Evolutionary conservation across 306 rosid genomes (phyloP).

Genomic region (Rubus idaeus): DNA sequence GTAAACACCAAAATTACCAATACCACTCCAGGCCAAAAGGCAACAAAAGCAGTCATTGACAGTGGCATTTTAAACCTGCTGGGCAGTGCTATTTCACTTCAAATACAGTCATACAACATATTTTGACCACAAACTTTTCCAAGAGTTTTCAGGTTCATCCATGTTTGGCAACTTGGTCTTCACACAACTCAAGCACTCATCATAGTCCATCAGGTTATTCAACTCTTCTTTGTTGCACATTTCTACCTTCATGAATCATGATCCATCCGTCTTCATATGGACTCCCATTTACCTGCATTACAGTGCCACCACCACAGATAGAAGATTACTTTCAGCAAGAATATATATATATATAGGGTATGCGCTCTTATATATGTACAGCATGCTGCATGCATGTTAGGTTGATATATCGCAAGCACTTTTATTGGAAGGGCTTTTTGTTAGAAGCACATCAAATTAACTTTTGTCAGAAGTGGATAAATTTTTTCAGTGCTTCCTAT

Average conservation of each 20-base stretch:
- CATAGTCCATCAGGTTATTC: conserved; percentile 15
- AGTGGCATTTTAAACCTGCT: background rate
- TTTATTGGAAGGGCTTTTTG: too few relatives aligned
- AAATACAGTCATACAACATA: background rate
- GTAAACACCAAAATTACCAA: background rate
- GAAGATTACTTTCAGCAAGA: too few relatives aligned
- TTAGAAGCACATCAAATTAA: background rate
- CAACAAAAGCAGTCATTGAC: background rate
- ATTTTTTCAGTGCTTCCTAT: too few relatives aligned
- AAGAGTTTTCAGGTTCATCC: background rate
- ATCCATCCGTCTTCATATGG: conserved; percentile 16
- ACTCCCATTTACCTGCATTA: conserved; percentile 5
- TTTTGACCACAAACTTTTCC: background rate
- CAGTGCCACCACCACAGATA: background rate
- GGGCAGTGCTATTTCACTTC: background rate
- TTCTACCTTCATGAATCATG: conserved; percentile 21
- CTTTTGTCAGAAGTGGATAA: too few relatives aligned
- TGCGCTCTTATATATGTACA: too few relatives aligned
- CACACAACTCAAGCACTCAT: conserved; percentile 6
- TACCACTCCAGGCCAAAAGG: background rate
- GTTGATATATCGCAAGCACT: too few relatives aligned
- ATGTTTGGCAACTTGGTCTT: conserved; percentile 12
- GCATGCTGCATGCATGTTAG: too few relatives aligned
- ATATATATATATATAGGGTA: too few relatives aligned
- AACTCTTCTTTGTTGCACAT: conserved; percentile 13